phyloP scores from a whole-genome alignment of 345 rosid genomes.

The Trapa incisa region DNA sequence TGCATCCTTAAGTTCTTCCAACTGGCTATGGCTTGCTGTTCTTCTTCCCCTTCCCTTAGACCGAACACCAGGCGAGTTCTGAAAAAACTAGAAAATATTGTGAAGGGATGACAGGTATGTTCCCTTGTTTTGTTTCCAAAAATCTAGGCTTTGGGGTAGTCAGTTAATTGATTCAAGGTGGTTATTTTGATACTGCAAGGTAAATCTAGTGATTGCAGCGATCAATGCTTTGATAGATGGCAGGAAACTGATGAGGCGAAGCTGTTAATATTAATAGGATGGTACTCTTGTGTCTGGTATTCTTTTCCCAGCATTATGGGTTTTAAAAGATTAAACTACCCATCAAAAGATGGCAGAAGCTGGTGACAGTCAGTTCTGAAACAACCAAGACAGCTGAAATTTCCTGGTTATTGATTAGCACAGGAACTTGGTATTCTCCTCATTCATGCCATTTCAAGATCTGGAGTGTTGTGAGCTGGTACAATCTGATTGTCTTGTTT shows the following conservation, averaged over 20 bases:
- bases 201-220: neutral
- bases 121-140: neutral
- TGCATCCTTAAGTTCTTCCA: conserved; percentile 50
- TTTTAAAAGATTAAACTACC: neutral
- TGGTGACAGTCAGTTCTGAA: neutral
- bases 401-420: neutral
- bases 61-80: conserved; percentile 59
- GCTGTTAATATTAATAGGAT: neutral
- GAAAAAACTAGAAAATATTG: conserved; percentile 54
- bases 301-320: neutral
- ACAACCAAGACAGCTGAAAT: neutral
- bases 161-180: neutral
- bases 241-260: neutral
- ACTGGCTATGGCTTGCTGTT: conserved; percentile 80
- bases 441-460: neutral
- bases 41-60: conserved; percentile 76
- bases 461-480: neutral
- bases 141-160: neutral
- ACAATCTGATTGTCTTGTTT: neutral
- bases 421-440: neutral
- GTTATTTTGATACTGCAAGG: neutral
- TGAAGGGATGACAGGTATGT: conserved; percentile 14
- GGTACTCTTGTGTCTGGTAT: neutral
- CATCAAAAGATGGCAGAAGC: neutral
- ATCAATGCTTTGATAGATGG: neutral